phyloP scores from a whole-genome alignment of 225 moss, liverwort and hornwort genomes.

The Sphagnum contortum region DNA sequence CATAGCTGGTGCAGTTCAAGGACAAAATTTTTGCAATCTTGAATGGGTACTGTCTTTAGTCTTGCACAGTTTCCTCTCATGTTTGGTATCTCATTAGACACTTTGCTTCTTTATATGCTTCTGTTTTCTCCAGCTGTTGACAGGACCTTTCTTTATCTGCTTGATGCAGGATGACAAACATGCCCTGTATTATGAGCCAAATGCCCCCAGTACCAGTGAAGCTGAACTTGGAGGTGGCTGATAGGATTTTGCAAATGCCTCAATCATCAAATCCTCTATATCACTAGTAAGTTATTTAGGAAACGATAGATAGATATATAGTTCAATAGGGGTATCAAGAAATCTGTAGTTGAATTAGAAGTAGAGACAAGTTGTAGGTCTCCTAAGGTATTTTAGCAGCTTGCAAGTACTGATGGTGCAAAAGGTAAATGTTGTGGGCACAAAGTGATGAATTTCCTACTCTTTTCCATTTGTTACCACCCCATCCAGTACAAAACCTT shows the following conservation, averaged over 20 bases:
- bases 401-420: too few relatives aligned
- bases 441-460: too few relatives aligned
- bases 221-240: conserved; percentile 68
- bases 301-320: too few relatives aligned
- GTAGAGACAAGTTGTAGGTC: too few relatives aligned
- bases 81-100: background rate
- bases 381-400: too few relatives aligned
- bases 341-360: too few relatives aligned
- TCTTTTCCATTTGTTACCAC: too few relatives aligned
- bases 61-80: background rate
- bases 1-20: conserved; percentile 66
- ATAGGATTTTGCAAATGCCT: conserved; percentile 62
- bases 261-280: conserved; percentile 34
- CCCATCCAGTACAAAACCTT: too few relatives aligned
- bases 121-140: too few relatives aligned
- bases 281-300: background rate
- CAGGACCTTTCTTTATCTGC: background rate
- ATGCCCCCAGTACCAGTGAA: conserved; percentile 88
- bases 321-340: too few relatives aligned
- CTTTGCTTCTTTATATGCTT: background rate
- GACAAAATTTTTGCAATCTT: conserved; percentile 82
- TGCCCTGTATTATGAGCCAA: conserved; percentile 94
- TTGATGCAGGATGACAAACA: conserved; percentile 67
- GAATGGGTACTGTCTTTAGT: conserved; percentile 38
- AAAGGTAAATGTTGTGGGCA: too few relatives aligned